Conservation (phyloP, 331 rosid species). For the Quercus phellos region DNA sequence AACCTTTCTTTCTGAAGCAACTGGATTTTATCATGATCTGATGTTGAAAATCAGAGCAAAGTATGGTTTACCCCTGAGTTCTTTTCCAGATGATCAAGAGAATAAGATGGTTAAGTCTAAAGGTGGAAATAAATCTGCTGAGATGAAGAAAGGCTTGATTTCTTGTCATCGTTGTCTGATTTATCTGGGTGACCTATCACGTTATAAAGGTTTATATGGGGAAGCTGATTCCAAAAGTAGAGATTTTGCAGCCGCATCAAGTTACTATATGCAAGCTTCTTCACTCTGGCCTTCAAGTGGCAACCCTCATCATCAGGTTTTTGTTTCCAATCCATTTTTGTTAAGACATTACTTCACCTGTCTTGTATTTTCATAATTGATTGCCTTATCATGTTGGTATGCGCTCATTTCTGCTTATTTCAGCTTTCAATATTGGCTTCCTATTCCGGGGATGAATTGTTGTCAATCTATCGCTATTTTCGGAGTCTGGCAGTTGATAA, state of each 20-base stretch:
- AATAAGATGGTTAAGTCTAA: constrained; percentile 56
- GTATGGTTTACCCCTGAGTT: constrained; percentile 85
- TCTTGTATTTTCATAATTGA: not conserved
- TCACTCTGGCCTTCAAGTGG: constrained; percentile 88
- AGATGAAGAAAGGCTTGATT: constrained; percentile 76
- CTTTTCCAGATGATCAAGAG: constrained; percentile 65
- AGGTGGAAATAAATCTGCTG: constrained; percentile 81
- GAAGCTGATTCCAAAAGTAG: constrained; percentile 74
- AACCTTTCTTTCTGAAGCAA: constrained; percentile 95
- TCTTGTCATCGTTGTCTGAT: constrained; percentile 94
- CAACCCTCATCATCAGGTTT: constrained; percentile 97
- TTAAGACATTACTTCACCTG: not conserved
- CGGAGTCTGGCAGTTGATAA: constrained; percentile 1
- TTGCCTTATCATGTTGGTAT: not conserved
- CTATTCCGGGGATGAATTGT: not conserved
- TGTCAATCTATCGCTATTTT: not conserved
- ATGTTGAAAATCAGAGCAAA: constrained; percentile 82
- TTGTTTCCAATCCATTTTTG: not conserved
- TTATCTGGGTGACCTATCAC: constrained; percentile 98
- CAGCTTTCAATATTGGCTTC: not conserved
- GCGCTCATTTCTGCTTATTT: not conserved
- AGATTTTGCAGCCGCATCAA: constrained; percentile 86
- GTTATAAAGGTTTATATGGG: constrained; percentile 94
- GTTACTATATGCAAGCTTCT: constrained; percentile 94
- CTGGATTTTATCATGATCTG: constrained; percentile 95